These are phyloP conservation scores for Lichtheimia corymbifera DNA, from an alignment of 371 early-diverging fungal species.

Conservation along the genomic window DNA sequence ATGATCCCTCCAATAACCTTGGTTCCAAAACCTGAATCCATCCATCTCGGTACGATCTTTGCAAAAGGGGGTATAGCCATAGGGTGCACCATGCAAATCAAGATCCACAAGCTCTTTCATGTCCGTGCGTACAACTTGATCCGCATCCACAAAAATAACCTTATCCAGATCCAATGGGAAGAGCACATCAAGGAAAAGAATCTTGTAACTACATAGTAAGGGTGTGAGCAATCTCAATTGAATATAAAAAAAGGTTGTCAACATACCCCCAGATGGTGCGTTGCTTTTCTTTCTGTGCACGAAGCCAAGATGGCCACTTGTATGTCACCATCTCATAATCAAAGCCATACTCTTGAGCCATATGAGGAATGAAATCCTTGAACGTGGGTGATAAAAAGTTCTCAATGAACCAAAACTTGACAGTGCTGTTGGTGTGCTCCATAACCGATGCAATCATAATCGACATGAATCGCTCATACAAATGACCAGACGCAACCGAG, in stretches of 20 bases:
- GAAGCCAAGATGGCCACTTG: slow-evolving; percentile 97
- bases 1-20: slow-evolving; percentile 93
- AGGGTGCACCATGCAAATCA: slow-evolving; percentile 91
- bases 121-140: slow-evolving; percentile 95
- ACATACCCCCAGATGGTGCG: slow-evolving; percentile 92
- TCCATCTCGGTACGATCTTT: slow-evolving; percentile 91
- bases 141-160: slow-evolving; percentile 97
- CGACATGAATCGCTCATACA: slow-evolving; percentile 94
- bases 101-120: slow-evolving; percentile 87
- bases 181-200: slow-evolving; percentile 94
- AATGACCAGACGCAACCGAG: slow-evolving; percentile 94
- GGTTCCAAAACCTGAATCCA: slow-evolving; percentile 95
- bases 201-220: slow-evolving; percentile 79
- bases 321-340: slow-evolving; percentile 94
- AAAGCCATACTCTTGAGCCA: slow-evolving; percentile 83
- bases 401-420: slow-evolving; percentile 97
- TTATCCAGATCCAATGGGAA: slow-evolving; percentile 93
- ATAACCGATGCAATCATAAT: slow-evolving; percentile 96
- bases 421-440: slow-evolving; percentile 80
- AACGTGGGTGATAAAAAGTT: slow-evolving; percentile 95
- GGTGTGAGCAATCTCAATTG: background rate
- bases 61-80: slow-evolving; percentile 97
- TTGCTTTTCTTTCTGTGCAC: slow-evolving; percentile 91
- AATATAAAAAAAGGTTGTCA: background rate
- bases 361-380: slow-evolving; percentile 89